Evolutionary conservation across 371 early-diverging fungal genomes (phyloP), one percentile per base, ranked within the genome.

Genomic region (Rhizopus delemar): DNA sequence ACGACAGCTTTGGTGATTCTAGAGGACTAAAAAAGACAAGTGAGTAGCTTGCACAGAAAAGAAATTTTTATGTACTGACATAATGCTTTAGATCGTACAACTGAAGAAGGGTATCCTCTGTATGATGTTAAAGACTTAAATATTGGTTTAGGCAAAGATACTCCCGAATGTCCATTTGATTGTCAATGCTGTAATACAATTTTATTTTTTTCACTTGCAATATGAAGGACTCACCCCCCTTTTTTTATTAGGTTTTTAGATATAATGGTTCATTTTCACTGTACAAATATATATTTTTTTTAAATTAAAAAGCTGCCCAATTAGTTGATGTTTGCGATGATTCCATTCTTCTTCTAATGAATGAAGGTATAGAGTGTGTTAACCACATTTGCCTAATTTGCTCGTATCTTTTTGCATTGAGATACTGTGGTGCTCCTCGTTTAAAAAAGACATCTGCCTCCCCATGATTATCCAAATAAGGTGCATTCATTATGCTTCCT

Each of bases 381-480:
- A 95, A 71, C 89, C 93, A 95, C 62, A 93, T 73, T 66, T 86
- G 86, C 52, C 92, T 77, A 46, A 96, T 74, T 58, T 95, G 95
- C 65, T 92, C 92, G 71, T 93, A 96, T n/a, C 97, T 82, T 50
- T 82, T 84, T n/a, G 65, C 69, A 65, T 91, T 91, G 55, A 96
- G 73, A 62, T 83, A 94, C 66, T 92, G 92, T 8, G 93, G 95
- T n/a, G 92, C 75, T 13, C 96, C 96, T 12, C 92, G 87, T 66
- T 87, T 87, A 60, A 45, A 62, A 36, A 72, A 73, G 8, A 80
- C 54, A 56, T 80, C 80, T 0, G 88, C 89, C 75, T 98, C 99
- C 29, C 97, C 99, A 65, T 98, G 97, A 35, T 86, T 77, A 65
- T 98, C 97, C 38, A 97, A 74, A 68, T 96, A 98, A 4, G 99